Evolutionary conservation across 805 yeast genomes (phyloP).

Genomic region (Spathaspora girioi): DNA sequence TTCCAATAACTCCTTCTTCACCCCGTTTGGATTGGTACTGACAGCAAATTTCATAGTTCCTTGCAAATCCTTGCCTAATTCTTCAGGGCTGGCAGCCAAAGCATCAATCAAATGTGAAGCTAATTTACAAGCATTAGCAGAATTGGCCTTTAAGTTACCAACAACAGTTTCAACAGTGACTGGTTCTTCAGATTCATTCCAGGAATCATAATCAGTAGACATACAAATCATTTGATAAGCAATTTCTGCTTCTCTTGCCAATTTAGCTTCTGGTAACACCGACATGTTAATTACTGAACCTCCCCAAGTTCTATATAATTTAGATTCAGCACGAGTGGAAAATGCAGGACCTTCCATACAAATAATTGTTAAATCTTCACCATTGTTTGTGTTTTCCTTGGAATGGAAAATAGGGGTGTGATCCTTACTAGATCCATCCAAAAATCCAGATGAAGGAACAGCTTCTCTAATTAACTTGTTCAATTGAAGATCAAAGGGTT

Average conservation of each 20-base stretch:
- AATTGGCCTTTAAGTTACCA: conserved; percentile 82
- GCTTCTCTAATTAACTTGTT: conserved; percentile 58
- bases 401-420: conserved; percentile 57
- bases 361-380: conserved; percentile 75
- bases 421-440: conserved; percentile 48
- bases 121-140: conserved; percentile 76
- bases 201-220: conserved; percentile 98
- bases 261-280: conserved; percentile 93
- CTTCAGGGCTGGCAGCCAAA: conserved; percentile 54
- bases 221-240: conserved; percentile 97
- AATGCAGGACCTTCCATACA: conserved; percentile 99
- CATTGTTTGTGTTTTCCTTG: conserved; percentile 50
- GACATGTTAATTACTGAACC: conserved; percentile 97
- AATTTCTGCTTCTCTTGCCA: conserved; percentile 96
- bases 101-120: conserved; percentile 67
- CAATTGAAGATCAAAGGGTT: conserved; percentile 83
- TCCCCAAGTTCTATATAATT: conserved; percentile 80
- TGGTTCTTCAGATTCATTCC: conserved; percentile 94
- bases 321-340: conserved; percentile 94
- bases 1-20: conserved; percentile 66
- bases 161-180: conserved; percentile 98
- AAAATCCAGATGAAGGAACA: conserved; percentile 41
- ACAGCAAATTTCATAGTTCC: conserved; percentile 82
- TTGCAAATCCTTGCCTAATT: conserved; percentile 63
- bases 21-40: conserved; percentile 70